phyloP scores from a whole-genome alignment of 2,329 filamentous ascomycete genomes.

The Phoma sp. region DNA sequence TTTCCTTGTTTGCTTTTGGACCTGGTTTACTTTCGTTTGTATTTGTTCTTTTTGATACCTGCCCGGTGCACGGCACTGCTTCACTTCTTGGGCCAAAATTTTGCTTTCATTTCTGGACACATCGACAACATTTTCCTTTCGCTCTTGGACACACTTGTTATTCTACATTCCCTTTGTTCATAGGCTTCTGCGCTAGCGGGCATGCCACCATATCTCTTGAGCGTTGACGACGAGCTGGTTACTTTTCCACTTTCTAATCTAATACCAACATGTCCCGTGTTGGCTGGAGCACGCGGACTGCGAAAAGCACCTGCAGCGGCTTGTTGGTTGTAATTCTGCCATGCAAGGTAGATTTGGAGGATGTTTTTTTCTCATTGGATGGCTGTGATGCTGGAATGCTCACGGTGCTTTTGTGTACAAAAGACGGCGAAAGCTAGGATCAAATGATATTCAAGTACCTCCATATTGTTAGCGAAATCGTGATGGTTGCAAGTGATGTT shows the following conservation, averaged over 20 bases:
- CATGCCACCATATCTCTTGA: conserved; percentile 11
- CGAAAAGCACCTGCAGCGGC: conserved; percentile 2
- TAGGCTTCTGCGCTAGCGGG: conserved; percentile 5
- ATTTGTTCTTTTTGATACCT: conserved; percentile 27
- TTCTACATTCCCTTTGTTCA: conserved; percentile 7
- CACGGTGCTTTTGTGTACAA: conserved; percentile 7
- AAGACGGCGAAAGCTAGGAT: conserved; percentile 15
- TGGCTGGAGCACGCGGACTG: conserved; percentile 13
- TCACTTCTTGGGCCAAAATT: conserved; percentile 23
- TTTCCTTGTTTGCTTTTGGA: conserved; percentile 9
- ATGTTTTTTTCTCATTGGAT: conserved; percentile 8
- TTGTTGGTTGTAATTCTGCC: conserved; percentile 11
- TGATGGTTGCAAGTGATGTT: too few relatives aligned
- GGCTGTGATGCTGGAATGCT: conserved; percentile 11
- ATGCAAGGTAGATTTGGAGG: conserved; percentile 12
- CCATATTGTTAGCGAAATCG: neutral
- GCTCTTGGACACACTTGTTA: neutral
- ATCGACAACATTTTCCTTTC: conserved; percentile 14
- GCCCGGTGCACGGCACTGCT: conserved; percentile 31
- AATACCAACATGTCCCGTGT: conserved; percentile 12
- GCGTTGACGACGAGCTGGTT: conserved; percentile 20
- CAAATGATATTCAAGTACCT: conserved; percentile 14
- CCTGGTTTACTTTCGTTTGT: conserved; percentile 20
- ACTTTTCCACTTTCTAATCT: conserved; percentile 7
- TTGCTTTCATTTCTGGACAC: conserved; percentile 18